Evolutionary conservation across 202 grass and related monocot genomes (phyloP), one percentile per base, ranked within the genome.

Genomic region (Cymbopogon flexuosus): DNA sequence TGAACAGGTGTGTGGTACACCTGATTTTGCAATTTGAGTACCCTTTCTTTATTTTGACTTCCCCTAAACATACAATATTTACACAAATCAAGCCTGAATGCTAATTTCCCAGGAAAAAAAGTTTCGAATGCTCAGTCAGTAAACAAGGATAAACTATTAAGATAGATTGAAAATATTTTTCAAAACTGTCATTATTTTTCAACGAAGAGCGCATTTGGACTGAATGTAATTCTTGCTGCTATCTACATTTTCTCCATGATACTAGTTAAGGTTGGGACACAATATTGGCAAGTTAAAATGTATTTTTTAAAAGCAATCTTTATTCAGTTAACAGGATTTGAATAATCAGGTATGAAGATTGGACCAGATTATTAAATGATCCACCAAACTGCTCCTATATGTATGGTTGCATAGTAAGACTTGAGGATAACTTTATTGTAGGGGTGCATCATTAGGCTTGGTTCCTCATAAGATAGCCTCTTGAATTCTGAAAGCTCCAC

Each of bases 1-100:
- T 59, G 96, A 99, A 81, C 96, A 99, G 90, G 96, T 99, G 39
- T 76, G 77, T 70, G 22, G 47, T 10, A 67, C 37, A 6, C 75
- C 56, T 35, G 6, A 57, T 45, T 21, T 29, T 79, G 34, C 40
- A 10, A 61, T 46, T 61, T 69, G 24, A 36, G 61, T 37, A 84
- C 36, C 27, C 37, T 70, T 39, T 49, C 40, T 22, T 62, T 72
- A 11, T 16, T 72, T 37, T 40, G 54, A 43, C 23, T 70, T 70
- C 6, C 2, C 3, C 5, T 8, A 52, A 57, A 54, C 59, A 40
- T 10, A 39, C 30, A 34, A 15, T 8, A 65, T 18, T 21, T 54
- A 1, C 23, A 16, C 58, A 61, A 65, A 41, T 21, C 51, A 69
- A 82, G 16, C 49, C 68, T 46, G 24, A 54, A 27, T 49, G 31